Evolutionary conservation across 2,329 filamentous ascomycete species (phyloP).

Genomic region (Chaetomium globosum): DNA sequence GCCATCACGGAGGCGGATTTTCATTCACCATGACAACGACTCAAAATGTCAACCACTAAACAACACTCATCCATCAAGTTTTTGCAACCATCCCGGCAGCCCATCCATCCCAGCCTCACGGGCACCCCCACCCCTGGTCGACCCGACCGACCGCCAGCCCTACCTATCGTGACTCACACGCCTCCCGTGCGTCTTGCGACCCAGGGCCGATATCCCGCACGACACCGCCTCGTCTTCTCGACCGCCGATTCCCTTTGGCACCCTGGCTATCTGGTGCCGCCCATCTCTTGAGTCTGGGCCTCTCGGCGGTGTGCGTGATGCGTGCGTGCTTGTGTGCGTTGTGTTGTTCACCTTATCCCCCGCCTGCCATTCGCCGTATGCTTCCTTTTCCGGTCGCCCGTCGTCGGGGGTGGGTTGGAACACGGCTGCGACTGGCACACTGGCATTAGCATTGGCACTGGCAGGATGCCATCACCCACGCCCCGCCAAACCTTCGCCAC

Average conservation of each 20-base stretch:
- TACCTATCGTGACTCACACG: conserved; percentile 18
- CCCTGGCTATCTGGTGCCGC: too few species aligned
- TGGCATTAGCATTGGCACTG: background rate
- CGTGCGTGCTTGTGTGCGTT: conserved; percentile 13
- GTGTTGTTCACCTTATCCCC: conserved; percentile 16
- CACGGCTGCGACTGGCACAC: background rate
- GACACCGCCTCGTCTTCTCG: background rate
- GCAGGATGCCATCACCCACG: background rate
- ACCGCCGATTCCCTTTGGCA: background rate
- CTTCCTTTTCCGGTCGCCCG: background rate
- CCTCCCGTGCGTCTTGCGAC: background rate
- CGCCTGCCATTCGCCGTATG: conserved; percentile 13
- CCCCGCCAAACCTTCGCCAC: background rate
- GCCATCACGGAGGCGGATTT: conserved; percentile 12
- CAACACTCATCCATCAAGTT: background rate
- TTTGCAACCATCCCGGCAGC: background rate
- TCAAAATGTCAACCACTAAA: background rate
- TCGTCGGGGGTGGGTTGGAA: background rate
- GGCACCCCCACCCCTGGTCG: background rate
- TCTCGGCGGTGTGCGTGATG: conserved; percentile 1
- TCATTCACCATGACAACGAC: background rate
- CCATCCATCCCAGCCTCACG: background rate
- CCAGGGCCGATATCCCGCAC: conserved; percentile 20
- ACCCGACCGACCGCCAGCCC: background rate
- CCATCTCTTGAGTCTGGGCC: background rate